phyloP scores from a whole-genome alignment of 1,284 basidiomycete genomes.

The Xanthoconium separans region DNA sequence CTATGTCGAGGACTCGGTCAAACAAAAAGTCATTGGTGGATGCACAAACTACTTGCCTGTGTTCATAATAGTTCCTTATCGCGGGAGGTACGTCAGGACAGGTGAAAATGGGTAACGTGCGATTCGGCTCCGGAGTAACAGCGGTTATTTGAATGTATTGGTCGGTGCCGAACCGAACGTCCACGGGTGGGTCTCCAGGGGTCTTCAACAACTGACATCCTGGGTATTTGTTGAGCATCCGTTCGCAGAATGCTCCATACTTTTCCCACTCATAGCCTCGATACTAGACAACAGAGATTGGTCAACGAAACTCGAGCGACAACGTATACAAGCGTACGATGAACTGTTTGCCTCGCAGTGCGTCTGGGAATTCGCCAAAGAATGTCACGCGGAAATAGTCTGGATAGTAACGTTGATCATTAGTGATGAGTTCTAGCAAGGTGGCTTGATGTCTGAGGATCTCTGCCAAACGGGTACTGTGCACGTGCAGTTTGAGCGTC shows the following conservation, averaged over 20 bases:
- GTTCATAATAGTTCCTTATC: conserved; percentile 85
- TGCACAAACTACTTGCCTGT: conserved; percentile 50
- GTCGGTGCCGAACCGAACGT: conserved; percentile 77
- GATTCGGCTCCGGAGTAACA: conserved; percentile 85
- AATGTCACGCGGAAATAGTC: conserved; percentile 95
- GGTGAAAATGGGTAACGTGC: conserved; percentile 75
- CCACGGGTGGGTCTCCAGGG: conserved; percentile 75
- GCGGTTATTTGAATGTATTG: conserved; percentile 89
- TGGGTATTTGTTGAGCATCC: conserved; percentile 91
- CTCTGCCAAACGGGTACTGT: conserved; percentile 76
- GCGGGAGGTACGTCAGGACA: conserved; percentile 82
- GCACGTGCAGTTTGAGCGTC: conserved; percentile 9
- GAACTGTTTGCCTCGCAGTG: conserved; percentile 84
- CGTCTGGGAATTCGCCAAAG: conserved; percentile 86
- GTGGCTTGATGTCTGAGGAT: conserved; percentile 83
- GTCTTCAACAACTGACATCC: conserved; percentile 80
- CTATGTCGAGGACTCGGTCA: conserved; percentile 40
- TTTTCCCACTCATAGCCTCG: conserved; percentile 93
- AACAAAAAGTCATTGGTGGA: neutral
- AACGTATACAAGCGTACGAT: conserved; percentile 51
- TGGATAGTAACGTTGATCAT: conserved; percentile 79
- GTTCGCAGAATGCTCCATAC: conserved; percentile 85
- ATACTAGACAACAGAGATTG: conserved; percentile 49
- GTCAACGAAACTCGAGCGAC: neutral
- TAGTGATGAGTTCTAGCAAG: conserved; percentile 81